A percentile compares a stretch with the other conserved stretches of the same genome.
Evolutionary conservation across 768 basidiomycete species (phyloP).

Genomic region (Tylopilus subfusipes): DNA sequence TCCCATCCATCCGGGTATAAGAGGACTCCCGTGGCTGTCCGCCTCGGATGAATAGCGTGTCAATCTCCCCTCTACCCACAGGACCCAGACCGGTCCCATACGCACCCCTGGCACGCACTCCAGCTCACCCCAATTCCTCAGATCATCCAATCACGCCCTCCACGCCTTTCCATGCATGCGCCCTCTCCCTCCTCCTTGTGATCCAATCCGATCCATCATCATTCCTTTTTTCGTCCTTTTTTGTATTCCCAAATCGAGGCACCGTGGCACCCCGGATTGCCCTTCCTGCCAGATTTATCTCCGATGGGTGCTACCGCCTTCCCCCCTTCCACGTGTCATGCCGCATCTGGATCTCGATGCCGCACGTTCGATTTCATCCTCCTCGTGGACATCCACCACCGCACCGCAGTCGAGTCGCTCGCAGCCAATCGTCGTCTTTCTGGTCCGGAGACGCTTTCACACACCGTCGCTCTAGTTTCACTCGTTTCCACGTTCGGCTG

Average conservation of each 20-base stretch:
- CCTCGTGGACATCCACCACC: conserved; percentile 15
- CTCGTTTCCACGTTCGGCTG: conserved; percentile 10
- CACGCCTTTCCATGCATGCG: conserved; percentile 23
- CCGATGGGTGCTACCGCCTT: conserved; percentile 16
- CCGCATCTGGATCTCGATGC: conserved; percentile 22
- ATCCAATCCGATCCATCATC: conserved; percentile 21
- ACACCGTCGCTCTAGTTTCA: conserved; percentile 1
- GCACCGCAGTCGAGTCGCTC: conserved; percentile 21
- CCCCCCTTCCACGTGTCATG: conserved; percentile 22
- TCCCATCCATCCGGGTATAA: conserved; percentile 14
- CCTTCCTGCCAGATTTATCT: conserved; percentile 27
- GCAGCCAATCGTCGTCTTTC: too few relatives aligned
- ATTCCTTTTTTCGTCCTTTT: conserved; percentile 8
- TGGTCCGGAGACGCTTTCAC: background rate
- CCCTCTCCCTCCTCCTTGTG: background rate
- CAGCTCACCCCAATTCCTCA: conserved; percentile 23
- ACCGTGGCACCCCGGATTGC: conserved; percentile 32
- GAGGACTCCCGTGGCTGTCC: conserved; percentile 24
- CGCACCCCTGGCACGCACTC: conserved; percentile 16
- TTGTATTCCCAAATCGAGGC: conserved; percentile 19
- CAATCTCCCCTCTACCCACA: conserved; percentile 27
- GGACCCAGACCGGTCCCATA: conserved; percentile 20
- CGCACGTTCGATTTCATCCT: conserved; percentile 4
- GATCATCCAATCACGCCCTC: conserved; percentile 16
- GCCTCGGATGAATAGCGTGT: conserved; percentile 3